Percentiles rank a stretch among this genome's conserved stretches.
Evolutionary conservation across 2,329 filamentous ascomycete species (phyloP).

Genomic region (Elsinoe necatrix): DNA sequence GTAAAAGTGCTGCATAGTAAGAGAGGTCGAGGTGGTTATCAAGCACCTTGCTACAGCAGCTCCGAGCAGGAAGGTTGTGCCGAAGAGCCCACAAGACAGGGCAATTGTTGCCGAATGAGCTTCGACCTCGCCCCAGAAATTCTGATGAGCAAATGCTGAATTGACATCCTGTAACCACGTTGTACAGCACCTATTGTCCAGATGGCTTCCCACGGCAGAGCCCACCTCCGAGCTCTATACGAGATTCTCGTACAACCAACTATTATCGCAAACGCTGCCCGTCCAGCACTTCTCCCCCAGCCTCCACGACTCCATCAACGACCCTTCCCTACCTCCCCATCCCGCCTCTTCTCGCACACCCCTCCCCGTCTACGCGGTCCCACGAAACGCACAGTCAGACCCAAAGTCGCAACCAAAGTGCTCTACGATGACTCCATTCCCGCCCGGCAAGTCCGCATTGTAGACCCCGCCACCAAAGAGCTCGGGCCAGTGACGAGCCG

Average conservation of each 20-base stretch:
- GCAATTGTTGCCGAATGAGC: background rate
- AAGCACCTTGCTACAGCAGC: background rate
- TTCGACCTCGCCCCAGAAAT: background rate
- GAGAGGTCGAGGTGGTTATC: background rate
- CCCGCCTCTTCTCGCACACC: constrained; percentile 24
- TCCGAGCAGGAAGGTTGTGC: background rate
- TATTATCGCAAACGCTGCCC: constrained; percentile 11
- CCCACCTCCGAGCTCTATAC: constrained; percentile 33
- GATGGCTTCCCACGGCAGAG: constrained; percentile 12
- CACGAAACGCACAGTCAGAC: constrained; percentile 22
- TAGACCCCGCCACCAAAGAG: constrained; percentile 31
- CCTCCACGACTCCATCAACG: background rate
- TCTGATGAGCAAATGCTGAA: background rate
- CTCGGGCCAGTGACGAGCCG: constrained; percentile 30
- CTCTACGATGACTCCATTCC: constrained; percentile 44
- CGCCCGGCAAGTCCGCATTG: constrained; percentile 36
- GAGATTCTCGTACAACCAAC: constrained; percentile 37
- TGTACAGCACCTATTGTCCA: background rate
- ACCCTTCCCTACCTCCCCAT: background rate
- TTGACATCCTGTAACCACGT: background rate
- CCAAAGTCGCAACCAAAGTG: constrained; percentile 27
- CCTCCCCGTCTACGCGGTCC: constrained; percentile 22
- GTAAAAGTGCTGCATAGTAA: too few relatives aligned
- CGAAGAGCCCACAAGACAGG: background rate
- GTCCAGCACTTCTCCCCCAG: background rate